Evolutionary conservation across 805 yeast genomes (phyloP), one percentile per base, ranked within the genome.

Genomic region (Wickerhamomyces tratensis): DNA sequence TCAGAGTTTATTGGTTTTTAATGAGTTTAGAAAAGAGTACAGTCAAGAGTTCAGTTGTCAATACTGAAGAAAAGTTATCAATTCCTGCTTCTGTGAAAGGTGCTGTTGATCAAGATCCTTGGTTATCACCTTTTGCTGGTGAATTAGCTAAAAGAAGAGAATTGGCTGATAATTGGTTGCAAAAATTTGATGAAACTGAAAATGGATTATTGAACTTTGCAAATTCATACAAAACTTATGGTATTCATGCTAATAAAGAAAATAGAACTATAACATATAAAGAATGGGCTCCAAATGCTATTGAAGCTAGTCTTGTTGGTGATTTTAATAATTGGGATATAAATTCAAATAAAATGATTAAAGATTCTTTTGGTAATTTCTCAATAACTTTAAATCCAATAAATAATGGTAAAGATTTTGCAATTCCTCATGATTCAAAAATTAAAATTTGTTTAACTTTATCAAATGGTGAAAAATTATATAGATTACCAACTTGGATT

Each of bases 251-350:
- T 11, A 66, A 75, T 47, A 55, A 55, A 12, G 43, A 44, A 2
- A 73, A 75, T 42, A 75, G 77, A 46, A 70, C 74, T 7, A 75
- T 89, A 40, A 59, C 64, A 2, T 83, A 83, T 54, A 70, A 76
- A 26, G 95, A 91, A 62, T 91, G 96, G 79, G 88, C 94, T 2
- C 98, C 98, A 6, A 82, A 86, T 55, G 98, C 96, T 2, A 55
- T 53, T 5, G 66, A 59, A 38, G 96, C 93, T 2, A 72, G 78
- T 42, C 59, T 91, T n/a, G 82, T 86, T 43, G 98, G 98, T 13
- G 98, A 91, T 41, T 91, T 93, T 71, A 91, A 91, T 62, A 57
- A 69, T 47, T 91, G 98, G 98, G 67, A 79, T 50, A 69, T 74
- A 34, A 62, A 63, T 6, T 47, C 70, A 6, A 77, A 83, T 56